These are phyloP conservation scores for Funneliformis mosseae DNA, from an alignment of 192 early-diverging fungal species.

Conservation along the genomic window DNA sequence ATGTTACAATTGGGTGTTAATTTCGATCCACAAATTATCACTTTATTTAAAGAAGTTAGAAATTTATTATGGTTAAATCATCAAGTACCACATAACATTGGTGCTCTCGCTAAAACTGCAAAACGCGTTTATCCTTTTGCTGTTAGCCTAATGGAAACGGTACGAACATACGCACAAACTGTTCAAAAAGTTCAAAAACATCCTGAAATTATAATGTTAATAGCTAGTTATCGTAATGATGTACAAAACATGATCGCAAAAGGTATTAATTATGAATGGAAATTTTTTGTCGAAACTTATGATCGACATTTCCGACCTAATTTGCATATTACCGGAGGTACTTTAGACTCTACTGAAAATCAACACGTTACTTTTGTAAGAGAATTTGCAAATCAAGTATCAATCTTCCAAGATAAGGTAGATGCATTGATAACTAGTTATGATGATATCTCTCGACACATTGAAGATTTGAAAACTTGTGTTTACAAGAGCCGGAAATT, in stretches of 20 bases:
- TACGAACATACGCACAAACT: constrained; percentile 89
- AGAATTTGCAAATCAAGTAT: constrained; percentile 88
- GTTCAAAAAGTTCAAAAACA: constrained; percentile 77
- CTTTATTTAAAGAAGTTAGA: constrained; percentile 98
- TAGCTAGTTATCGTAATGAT: constrained; percentile 93
- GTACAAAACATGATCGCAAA: constrained; percentile 84
- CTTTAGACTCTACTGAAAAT: constrained; percentile 73
- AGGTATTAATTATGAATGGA: constrained; percentile 86
- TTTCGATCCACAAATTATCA: constrained; percentile 93
- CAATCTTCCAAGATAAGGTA: constrained; percentile 96
- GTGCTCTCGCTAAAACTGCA: constrained; percentile 91
- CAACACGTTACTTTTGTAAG: constrained; percentile 92
- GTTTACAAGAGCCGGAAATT: constrained; percentile 73
- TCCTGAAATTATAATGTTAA: constrained; percentile 73
- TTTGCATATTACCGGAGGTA: constrained; percentile 51
- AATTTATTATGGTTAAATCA: constrained; percentile 96
- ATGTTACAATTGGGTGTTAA: constrained; percentile 83
- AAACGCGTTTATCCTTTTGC: constrained; percentile 98
- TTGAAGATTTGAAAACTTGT: constrained; percentile 86
- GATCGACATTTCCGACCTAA: constrained; percentile 41
- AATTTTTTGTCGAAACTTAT: constrained; percentile 88
- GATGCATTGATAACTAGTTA: constrained; percentile 78
- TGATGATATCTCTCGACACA: constrained; percentile 76
- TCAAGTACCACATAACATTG: constrained; percentile 88
- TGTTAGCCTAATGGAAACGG: constrained; percentile 93